Base-by-base conservation (phyloP, 495 filamentous ascomycete species). In the Xylaria bambusicola region DNA sequence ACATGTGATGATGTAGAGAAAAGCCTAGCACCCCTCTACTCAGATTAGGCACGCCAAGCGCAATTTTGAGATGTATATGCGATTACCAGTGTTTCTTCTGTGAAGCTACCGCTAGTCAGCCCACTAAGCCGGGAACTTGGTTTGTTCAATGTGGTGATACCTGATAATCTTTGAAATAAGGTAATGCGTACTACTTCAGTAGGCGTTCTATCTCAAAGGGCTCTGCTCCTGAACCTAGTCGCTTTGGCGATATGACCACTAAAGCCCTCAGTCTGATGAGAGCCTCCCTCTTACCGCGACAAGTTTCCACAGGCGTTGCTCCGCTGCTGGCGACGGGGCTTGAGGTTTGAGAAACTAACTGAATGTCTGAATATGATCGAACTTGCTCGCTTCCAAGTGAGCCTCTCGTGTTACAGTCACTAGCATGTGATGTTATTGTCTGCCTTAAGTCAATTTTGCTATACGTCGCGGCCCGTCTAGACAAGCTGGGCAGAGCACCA, bases 401-500 rank as follows among this genome's bases (percentile, higher is more conserved):
- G 36, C 18, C n/a, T 26, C 18, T 29, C 47, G 46, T 29, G 24
- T 44, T 1, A 26, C 56, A 7, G 45, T 38, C 56, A 59, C 21
- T 52, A 12, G 45, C 24, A 45, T 33, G 31, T 2, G 13, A 44
- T 42, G 12, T 45, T 52, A 38, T 47, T 47, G 56, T 47, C 44
- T 15, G 17, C 20, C 56, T 13, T 2, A 41, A 36, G 36, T 26
- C 5, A 5, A 24, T 35, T n/a, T n/a, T n/a, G n/a, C n/a, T n/a
- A n/a, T n/a, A n/a, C n/a, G n/a, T n/a, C n/a, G n/a, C n/a, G n/a
- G n/a, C n/a, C n/a, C n/a, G 12, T 9, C 31, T 35, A 33, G 9
- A 17, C 29, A 42, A 61, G 42, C 63, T 65, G 65, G 65, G 29
- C 10, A 33, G 62, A 1, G 26, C 46, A 33, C 29, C 5, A 33